A percentile compares a stretch with the other conserved stretches of the same genome.
phyloP scores from a whole-genome alignment of 2,329 filamentous ascomycete species.

The Elsinoe batatas region DNA sequence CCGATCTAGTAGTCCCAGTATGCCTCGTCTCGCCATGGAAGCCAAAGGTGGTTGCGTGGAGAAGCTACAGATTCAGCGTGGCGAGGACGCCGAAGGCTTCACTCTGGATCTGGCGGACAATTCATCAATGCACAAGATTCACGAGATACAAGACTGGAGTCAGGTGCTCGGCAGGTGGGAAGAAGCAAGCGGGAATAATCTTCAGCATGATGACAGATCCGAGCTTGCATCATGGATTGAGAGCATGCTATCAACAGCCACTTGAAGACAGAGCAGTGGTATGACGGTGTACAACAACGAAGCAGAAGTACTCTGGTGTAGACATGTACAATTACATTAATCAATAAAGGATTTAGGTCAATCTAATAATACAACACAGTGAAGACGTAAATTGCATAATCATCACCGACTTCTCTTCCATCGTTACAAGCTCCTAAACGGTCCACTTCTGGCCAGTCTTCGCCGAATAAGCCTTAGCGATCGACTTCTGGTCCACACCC shows the following conservation, averaged over 20 bases:
- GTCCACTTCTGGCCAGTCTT: conserved; percentile 8
- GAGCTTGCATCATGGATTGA: background rate
- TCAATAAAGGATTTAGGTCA: too few relatives aligned
- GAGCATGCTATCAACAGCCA: background rate
- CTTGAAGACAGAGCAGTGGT: background rate
- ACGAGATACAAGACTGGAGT: background rate
- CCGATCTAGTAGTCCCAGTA: background rate
- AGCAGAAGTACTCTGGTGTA: too few relatives aligned
- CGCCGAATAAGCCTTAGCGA: background rate
- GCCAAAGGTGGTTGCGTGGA: background rate
- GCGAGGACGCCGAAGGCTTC: conserved; percentile 15
- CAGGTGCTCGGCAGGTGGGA: background rate
- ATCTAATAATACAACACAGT: too few relatives aligned
- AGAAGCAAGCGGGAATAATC: background rate
- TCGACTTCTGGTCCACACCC: background rate
- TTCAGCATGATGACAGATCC: background rate
- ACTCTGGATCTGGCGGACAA: background rate
- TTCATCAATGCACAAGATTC: background rate
- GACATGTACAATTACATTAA: too few relatives aligned
- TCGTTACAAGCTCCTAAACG: background rate
- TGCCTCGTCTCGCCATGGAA: background rate
- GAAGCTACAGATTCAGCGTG: conserved; percentile 7
- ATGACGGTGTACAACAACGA: too few relatives aligned
- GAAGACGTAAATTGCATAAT: background rate
- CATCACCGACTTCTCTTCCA: background rate